These are phyloP conservation scores for Solanum lycopersicoides DNA, from an alignment of 257 asterid species.

Conservation along the genomic window DNA sequence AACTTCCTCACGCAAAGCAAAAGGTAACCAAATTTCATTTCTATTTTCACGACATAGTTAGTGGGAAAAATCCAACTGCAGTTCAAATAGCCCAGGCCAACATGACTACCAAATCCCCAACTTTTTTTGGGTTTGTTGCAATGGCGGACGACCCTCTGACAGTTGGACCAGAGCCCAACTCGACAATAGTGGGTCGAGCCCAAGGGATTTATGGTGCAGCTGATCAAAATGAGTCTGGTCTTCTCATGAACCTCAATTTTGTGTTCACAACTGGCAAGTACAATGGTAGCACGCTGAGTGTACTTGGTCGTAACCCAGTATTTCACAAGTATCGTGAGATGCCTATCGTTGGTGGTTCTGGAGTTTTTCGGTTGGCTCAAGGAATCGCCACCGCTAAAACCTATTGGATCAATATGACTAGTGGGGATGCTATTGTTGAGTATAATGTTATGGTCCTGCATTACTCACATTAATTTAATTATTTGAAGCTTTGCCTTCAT, in stretches of 20 bases:
- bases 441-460: conserved; percentile 10
- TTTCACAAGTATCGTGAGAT: conserved; percentile 18
- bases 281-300: conserved; percentile 32
- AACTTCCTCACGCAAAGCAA: conserved; percentile 7
- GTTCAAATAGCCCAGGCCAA: conserved; percentile 6
- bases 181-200: conserved; percentile 30
- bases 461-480: background rate
- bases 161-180: conserved; percentile 1
- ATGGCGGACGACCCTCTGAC: conserved; percentile 21
- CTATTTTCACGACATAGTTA: conserved; percentile 27
- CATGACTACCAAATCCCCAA: conserved; percentile 4
- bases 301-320: conserved; percentile 18
- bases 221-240: conserved; percentile 1
- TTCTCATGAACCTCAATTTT: conserved; percentile 15
- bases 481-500: background rate
- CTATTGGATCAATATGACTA: background rate
- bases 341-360: conserved; percentile 36
- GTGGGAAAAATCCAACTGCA: conserved; percentile 10
- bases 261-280: conserved; percentile 20
- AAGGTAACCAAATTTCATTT: conserved; percentile 20
- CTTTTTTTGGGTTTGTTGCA: conserved; percentile 9
- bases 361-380: conserved; percentile 32
- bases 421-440: conserved; percentile 16
- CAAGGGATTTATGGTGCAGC: conserved; percentile 26
- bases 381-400: conserved; percentile 16